These are phyloP conservation scores for Neurospora sp. DNA, from an alignment of 495 filamentous ascomycete genomes.

Conservation along the genomic window DNA sequence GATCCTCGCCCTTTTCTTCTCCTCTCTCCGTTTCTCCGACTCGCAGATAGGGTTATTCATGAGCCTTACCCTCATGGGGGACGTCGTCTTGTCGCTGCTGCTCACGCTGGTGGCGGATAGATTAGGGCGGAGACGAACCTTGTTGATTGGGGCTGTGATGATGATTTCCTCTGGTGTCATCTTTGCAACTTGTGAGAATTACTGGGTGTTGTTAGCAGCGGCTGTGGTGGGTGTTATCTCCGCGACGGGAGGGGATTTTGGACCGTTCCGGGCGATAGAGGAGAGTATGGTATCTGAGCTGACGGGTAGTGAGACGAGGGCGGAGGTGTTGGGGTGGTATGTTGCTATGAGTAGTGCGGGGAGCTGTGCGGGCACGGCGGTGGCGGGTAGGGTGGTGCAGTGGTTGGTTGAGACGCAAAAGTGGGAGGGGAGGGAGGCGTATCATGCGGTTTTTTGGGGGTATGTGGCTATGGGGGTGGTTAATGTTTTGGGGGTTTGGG, in stretches of 20 bases:
- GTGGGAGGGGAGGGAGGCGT: slow-evolving; percentile 27
- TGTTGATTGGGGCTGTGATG: slow-evolving; percentile 54
- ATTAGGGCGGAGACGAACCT: slow-evolving; percentile 56
- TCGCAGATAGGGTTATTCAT: slow-evolving; percentile 73
- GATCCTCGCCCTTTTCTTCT: slow-evolving; percentile 40
- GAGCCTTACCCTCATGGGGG: slow-evolving; percentile 74
- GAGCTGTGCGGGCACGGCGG: slow-evolving; percentile 22
- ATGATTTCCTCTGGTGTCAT: slow-evolving; percentile 59
- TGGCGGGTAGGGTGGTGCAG: slow-evolving; percentile 30
- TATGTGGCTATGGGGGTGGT: slow-evolving; percentile 27
- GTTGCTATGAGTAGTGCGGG: slow-evolving; percentile 36
- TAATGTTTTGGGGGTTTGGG: slow-evolving; percentile 21
- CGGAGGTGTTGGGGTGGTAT: slow-evolving; percentile 82
- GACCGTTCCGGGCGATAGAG: slow-evolving; percentile 77
- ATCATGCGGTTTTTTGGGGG: slow-evolving; percentile 29
- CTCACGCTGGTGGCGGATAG: slow-evolving; percentile 70
- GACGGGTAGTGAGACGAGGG: slow-evolving; percentile 46
- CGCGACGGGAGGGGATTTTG: slow-evolving; percentile 68
- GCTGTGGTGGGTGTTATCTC: slow-evolving; percentile 77
- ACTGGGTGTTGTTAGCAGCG: slow-evolving; percentile 63
- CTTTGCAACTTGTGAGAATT: slow-evolving; percentile 60
- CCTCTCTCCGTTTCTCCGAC: slow-evolving; percentile 53
- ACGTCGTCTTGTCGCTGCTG: slow-evolving; percentile 63
- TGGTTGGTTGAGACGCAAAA: slow-evolving; percentile 15
- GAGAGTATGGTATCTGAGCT: slow-evolving; percentile 71